Base-by-base conservation (phyloP, 371 early-diverging fungal genomes). In the Mucor irregularis region DNA sequence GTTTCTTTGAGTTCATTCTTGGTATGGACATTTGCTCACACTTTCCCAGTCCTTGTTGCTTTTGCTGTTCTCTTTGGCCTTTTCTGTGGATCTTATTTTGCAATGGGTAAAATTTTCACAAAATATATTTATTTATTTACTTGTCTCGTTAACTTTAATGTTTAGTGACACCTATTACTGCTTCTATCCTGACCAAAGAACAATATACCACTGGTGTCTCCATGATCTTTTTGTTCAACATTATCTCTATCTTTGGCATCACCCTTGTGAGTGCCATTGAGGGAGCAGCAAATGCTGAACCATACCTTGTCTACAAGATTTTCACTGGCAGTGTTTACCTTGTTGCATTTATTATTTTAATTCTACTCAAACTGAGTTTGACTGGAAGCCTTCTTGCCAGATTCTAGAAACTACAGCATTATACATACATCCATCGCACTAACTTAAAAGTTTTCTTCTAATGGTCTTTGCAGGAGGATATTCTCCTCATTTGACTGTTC, bases 11-110 rank as follows among this genome's bases (percentile, higher is more conserved):
- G 73, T 53, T 59, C 69, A 3, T 56, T 87, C 16, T 59, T 87
- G 21, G 51, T 87, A 17, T 90, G 90, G 90, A 65, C 81, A 28
- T 59, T 87, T 63, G 67, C 81, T 26, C 46, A 64, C 35, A 48
- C 53, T 16, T 76, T 74, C 40, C 66, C 68, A 0, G 61, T 71
- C 0, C 58, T 83, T 25, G 47, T 80, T 22, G 63, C 68, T 4
- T 85, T 83, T 54, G 64, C 78, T 14, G 49, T 81, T 28, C 29
- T 80, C 28, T 87, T 81, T 49, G 87, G 87, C 10, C 46, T 86
- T 24, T 73, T 80, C 30, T 73, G 82, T 21, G 89, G 85, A 11
- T 84, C 69, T 29, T 64, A 61, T 28, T 69, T 69, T 47, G 57
- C 69, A 7, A 49, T 49, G 49, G 49, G 56, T 56, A 56, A 56